Evolutionary conservation across 768 basidiomycete species (phyloP).

Genomic region (Serpula lacrymans): DNA sequence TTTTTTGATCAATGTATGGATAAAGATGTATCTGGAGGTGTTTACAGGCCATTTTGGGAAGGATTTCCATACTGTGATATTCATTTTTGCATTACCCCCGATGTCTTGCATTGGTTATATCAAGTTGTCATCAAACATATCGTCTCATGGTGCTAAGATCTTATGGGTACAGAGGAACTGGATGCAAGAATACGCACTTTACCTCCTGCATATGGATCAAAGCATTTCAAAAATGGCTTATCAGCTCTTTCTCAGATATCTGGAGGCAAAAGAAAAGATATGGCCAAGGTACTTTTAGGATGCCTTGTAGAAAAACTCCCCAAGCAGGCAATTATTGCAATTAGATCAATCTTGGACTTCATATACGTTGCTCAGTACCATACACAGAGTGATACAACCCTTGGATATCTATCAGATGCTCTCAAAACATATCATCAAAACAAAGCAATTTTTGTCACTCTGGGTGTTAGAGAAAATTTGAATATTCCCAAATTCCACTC

Average conservation of each 20-base stretch:
- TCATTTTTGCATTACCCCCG: slow-evolving; percentile 31
- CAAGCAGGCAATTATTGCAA: slow-evolving; percentile 15
- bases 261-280: slow-evolving; percentile 26
- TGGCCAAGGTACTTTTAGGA: slow-evolving; percentile 18
- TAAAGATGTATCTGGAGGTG: too few species aligned
- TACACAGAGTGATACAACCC: slow-evolving; percentile 3
- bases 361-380: slow-evolving; percentile 12
- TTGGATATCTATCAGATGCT: not conserved
- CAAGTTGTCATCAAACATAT: slow-evolving; percentile 44
- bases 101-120: slow-evolving; percentile 45
- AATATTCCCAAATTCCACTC: slow-evolving; percentile 24
- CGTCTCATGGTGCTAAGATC: slow-evolving; percentile 17
- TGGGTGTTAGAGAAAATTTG: slow-evolving; percentile 14
- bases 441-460: slow-evolving; percentile 19
- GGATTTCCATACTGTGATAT: slow-evolving; percentile 38
- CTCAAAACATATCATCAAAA: slow-evolving; percentile 14
- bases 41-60: slow-evolving; percentile 35
- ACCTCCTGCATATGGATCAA: slow-evolving; percentile 1
- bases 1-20: too few species aligned
- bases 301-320: slow-evolving; percentile 18
- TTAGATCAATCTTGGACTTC: slow-evolving; percentile 21
- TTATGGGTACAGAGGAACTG: slow-evolving; percentile 25
- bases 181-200: slow-evolving; percentile 35
- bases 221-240: slow-evolving; percentile 28
- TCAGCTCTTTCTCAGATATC: slow-evolving; percentile 26